phyloP scores from a whole-genome alignment of 208 protist genomes.

The Leishmania tarentolae region DNA sequence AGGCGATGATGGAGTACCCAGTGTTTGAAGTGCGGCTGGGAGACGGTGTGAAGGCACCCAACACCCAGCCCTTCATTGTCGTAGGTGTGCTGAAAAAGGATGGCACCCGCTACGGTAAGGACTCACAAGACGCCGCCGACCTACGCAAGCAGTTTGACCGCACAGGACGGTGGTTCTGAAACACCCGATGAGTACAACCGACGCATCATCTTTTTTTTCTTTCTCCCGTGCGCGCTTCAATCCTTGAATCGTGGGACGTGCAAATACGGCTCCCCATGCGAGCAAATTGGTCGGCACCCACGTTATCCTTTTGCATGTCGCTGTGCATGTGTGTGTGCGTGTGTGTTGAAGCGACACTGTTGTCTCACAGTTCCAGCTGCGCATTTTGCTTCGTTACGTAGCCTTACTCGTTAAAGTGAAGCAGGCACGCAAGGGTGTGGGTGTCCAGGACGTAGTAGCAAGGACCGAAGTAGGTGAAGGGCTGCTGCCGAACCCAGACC shows the following conservation, averaged over 20 bases:
- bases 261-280: background rate
- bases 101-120: conserved; percentile 89
- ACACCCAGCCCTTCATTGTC: conserved; percentile 86
- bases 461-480: background rate
- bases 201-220: conserved; percentile 1
- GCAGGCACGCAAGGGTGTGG: background rate
- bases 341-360: conserved; percentile 1
- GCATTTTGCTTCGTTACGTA: background rate
- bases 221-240: background rate
- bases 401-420: background rate
- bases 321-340: background rate
- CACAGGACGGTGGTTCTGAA: conserved; percentile 75
- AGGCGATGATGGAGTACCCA: conserved; percentile 79
- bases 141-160: conserved; percentile 92
- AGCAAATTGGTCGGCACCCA: background rate
- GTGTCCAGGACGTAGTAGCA: background rate
- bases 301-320: background rate
- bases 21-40: conserved; percentile 89
- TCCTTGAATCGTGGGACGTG: background rate
- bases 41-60: conserved; percentile 73
- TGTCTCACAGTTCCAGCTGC: background rate
- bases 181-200: background rate
- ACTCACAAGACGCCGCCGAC: conserved; percentile 85
- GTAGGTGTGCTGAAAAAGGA: conserved; percentile 87
- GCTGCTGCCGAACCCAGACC: background rate